Evolutionary conservation across 768 basidiomycete species (phyloP).

Genomic region (Pholiota molesta): DNA sequence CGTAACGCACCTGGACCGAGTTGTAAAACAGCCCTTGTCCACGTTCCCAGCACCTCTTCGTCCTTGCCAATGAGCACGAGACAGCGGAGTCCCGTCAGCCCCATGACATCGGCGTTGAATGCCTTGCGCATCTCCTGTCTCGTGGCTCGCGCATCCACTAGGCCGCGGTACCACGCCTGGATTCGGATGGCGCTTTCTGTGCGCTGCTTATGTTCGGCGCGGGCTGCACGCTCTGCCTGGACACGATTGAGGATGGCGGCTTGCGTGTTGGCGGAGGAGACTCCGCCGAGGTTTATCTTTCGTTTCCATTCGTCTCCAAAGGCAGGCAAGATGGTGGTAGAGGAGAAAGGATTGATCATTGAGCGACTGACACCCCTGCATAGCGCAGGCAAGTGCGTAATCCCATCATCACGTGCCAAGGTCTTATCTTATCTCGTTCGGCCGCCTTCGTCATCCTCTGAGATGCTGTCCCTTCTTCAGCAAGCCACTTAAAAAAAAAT

Average conservation of each 20-base stretch:
- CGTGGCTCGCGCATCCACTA: conserved; percentile 40
- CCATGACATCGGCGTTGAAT: conserved; percentile 56
- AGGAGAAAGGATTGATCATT: neutral
- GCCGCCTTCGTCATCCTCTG: too few relatives aligned
- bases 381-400: neutral
- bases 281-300: conserved; percentile 79
- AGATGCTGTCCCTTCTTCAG: too few relatives aligned
- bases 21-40: conserved; percentile 42
- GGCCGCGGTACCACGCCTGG: conserved; percentile 74
- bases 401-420: neutral
- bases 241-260: conserved; percentile 58
- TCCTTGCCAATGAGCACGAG: conserved; percentile 64
- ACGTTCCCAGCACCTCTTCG: conserved; percentile 46
- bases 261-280: conserved; percentile 50
- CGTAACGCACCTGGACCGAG: conserved; percentile 33
- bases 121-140: conserved; percentile 46
- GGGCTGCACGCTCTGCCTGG: conserved; percentile 46
- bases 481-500: too few relatives aligned
- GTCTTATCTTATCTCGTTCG: neutral
- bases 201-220: conserved; percentile 57
- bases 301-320: conserved; percentile 47
- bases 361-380: neutral
- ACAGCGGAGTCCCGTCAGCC: conserved; percentile 63
- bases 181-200: conserved; percentile 62
- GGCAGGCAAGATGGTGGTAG: conserved; percentile 10